phyloP scores from a whole-genome alignment of 1,139 yeast species.

The Suhomyces bokatorum region DNA sequence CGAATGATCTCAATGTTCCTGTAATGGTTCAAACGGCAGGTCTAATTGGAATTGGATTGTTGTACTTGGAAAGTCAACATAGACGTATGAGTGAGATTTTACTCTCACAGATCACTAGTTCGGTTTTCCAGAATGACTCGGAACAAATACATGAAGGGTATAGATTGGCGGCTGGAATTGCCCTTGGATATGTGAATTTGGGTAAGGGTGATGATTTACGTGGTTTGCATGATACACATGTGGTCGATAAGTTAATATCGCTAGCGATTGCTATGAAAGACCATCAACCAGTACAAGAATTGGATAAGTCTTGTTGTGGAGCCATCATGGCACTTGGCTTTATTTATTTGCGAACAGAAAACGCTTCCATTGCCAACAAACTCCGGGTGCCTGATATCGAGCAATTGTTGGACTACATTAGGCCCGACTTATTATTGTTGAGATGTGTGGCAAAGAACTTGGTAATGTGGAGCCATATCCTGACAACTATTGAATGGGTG shows the following conservation, averaged over 20 bases:
- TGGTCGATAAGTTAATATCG: slow-evolving; percentile 64
- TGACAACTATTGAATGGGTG: slow-evolving; percentile 59
- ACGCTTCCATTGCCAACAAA: slow-evolving; percentile 60
- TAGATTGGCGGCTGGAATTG: slow-evolving; percentile 83
- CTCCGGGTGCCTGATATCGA: slow-evolving; percentile 63
- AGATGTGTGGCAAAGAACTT: slow-evolving; percentile 68
- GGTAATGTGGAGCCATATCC: slow-evolving; percentile 77
- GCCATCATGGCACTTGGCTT: slow-evolving; percentile 76
- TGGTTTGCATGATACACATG: slow-evolving; percentile 66
- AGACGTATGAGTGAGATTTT: slow-evolving; percentile 85
- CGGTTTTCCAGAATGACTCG: slow-evolving; percentile 57
- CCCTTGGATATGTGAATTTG: slow-evolving; percentile 83
- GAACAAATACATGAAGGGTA: slow-evolving; percentile 76
- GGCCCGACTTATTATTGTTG: slow-evolving; percentile 78
- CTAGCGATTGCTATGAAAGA: slow-evolving; percentile 68
- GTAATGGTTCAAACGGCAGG: slow-evolving; percentile 90
- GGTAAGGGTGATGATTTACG: slow-evolving; percentile 71
- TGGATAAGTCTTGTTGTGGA: slow-evolving; percentile 79
- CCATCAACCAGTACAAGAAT: slow-evolving; percentile 61
- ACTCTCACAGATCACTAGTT: slow-evolving; percentile 62
- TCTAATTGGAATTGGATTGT: slow-evolving; percentile 80
- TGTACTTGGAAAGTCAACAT: slow-evolving; percentile 77
- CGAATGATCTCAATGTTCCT: slow-evolving; percentile 85
- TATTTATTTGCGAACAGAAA: slow-evolving; percentile 69
- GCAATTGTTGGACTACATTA: slow-evolving; percentile 65